Percentiles rank a stretch among this genome's conserved stretches.
These are phyloP conservation scores for Fonsecaea erecta DNA, from an alignment of 2,329 filamentous ascomycete genomes.

Conservation along the genomic window DNA sequence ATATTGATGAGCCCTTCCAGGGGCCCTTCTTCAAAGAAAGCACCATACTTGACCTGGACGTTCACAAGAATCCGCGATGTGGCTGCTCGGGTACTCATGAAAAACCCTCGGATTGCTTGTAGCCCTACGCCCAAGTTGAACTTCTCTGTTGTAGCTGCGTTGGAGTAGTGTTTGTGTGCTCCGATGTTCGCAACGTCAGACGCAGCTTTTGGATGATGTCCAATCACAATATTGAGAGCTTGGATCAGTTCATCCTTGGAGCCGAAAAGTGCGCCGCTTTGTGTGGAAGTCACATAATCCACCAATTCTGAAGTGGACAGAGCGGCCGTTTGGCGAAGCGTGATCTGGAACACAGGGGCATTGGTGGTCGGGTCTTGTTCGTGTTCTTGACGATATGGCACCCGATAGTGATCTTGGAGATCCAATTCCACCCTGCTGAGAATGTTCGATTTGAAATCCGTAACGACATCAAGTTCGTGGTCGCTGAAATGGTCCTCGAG, in stretches of 20 bases:
- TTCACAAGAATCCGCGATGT: slow-evolving; percentile 7
- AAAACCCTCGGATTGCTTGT: not conserved
- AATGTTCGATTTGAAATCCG: slow-evolving; percentile 49
- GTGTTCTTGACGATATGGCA: not conserved
- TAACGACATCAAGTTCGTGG: slow-evolving; percentile 42
- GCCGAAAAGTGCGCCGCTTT: not conserved
- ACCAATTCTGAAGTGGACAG: slow-evolving; percentile 6
- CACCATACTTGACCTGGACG: slow-evolving; percentile 5
- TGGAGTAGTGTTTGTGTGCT: slow-evolving; percentile 2
- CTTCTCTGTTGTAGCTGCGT: not conserved
- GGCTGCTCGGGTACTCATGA: slow-evolving; percentile 3
- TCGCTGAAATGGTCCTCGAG: slow-evolving; percentile 45
- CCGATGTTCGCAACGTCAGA: not conserved
- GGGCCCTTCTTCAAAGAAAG: not conserved
- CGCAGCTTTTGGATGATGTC: slow-evolving; percentile 8
- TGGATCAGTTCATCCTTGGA: slow-evolving; percentile 2
- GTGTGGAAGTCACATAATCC: slow-evolving; percentile 6
- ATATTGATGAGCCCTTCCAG: not conserved
- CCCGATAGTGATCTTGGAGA: slow-evolving; percentile 1
- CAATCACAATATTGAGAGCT: slow-evolving; percentile 8
- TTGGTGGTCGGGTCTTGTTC: not conserved
- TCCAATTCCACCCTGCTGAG: slow-evolving; percentile 38
- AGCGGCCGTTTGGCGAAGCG: not conserved
- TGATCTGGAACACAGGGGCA: not conserved
- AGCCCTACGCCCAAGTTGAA: not conserved